Base-by-base conservation (phyloP, 345 rosid genomes). In the Moringa oleifera region DNA sequence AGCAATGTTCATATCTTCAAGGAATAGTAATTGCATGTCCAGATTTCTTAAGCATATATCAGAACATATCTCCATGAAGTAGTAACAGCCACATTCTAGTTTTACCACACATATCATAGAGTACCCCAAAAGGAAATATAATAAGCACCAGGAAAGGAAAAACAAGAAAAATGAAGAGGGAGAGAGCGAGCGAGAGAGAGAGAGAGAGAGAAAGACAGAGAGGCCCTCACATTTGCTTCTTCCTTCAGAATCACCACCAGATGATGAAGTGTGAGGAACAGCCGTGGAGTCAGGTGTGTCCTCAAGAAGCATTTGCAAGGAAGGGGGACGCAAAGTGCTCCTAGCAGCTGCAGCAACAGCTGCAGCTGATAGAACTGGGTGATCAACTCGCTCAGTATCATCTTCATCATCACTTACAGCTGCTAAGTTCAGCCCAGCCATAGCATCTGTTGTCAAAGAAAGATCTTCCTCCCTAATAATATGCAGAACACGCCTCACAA, bases 231-330 rank as follows among this genome's bases (percentile, higher is more conserved):
- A 87, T 81, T 91, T 95, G 82, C 89, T 85, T 85, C 84, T 91
- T 72, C 96, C 97, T 76, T 95, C 99, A 46, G 99, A 89, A 77
- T 95, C 97, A 80, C 95, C 99, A 23, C 95, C 97, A 7, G 97
- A 91, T n/a, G 96, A 91, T 58, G 90, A 83, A 60, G 91, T 65
- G 51, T 68, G 93, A 62, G 88, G 91, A 58, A 81, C 51, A 68
- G 88, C 80, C 8, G 83, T 81, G 24, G 91, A 77, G 25, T 79
- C 91, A 62, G 95, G 99, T 33, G 68, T 57, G 23, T 87, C 96
- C 79, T 94, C 99, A 18, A 94, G 87, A 25, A 90, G 83, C 37
- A 88, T 85, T 66, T 88, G 97, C 86, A 94, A 78, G 57, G 99
- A 90, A 47, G 97, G 99, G 23, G 96, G 92, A 20, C 91, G 95